Percentiles rank a stretch among this genome's conserved stretches.
These are phyloP conservation scores for Taiozyma sp. DNA, from an alignment of 1,139 yeast genomes.

Conservation along the genomic window DNA sequence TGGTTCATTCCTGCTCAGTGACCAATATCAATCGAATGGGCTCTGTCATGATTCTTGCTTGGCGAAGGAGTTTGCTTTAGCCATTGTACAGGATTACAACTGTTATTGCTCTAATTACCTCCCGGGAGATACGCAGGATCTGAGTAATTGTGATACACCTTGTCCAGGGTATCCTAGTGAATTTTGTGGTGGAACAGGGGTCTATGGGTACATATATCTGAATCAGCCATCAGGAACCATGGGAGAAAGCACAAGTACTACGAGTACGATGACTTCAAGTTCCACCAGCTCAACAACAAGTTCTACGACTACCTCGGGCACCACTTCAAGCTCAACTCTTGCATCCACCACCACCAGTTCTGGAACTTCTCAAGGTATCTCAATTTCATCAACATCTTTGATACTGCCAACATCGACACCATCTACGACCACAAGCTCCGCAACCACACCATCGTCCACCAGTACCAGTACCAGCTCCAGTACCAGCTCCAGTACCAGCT, in stretches of 20 bases:
- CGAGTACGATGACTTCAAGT: neutral
- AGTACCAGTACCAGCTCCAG: neutral
- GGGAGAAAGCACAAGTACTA: neutral
- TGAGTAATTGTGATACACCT: slow-evolving; percentile 36
- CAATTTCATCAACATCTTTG: slow-evolving; percentile 3
- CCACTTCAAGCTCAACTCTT: neutral
- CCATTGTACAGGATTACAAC: slow-evolving; percentile 42
- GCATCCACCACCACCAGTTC: neutral
- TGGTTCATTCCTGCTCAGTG: slow-evolving; percentile 25
- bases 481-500: no score
- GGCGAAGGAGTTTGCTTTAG: slow-evolving; percentile 45
- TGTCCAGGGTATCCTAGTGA: slow-evolving; percentile 46
- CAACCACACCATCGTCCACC: slow-evolving; percentile 1
- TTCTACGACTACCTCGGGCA: neutral
- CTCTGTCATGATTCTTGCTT: slow-evolving; percentile 45
- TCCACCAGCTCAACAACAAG: neutral
- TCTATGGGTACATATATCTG: slow-evolving; percentile 18
- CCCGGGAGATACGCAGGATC: slow-evolving; percentile 37
- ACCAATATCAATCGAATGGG: slow-evolving; percentile 50
- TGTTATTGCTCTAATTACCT: slow-evolving; percentile 62
- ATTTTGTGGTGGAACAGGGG: slow-evolving; percentile 19
- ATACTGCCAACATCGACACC: slow-evolving; percentile 9
- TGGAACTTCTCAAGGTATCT: neutral
- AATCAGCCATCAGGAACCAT: slow-evolving; percentile 5
- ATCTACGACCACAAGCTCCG: slow-evolving; percentile 4